Evolutionary conservation across 805 yeast genomes (phyloP).

Genomic region (Barnettozyma populi): DNA sequence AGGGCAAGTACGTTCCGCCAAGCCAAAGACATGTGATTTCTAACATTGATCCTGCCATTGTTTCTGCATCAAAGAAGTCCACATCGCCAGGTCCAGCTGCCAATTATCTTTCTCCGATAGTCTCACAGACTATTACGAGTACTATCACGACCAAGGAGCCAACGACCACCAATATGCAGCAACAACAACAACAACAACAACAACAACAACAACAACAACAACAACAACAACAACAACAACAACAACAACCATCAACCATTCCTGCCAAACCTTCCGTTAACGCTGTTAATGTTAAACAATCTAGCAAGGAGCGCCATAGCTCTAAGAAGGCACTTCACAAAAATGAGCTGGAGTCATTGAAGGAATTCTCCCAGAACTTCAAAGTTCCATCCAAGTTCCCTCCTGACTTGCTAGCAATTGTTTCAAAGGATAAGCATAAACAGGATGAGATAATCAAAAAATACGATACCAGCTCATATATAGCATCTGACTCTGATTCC

Average conservation of each 20-base stretch:
- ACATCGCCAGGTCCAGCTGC: not conserved
- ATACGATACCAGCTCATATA: slow-evolving; percentile 10
- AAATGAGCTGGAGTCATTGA: slow-evolving; percentile 63
- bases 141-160: not conserved
- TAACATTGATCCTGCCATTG: slow-evolving; percentile 58
- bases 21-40: slow-evolving; percentile 44
- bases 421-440: slow-evolving; percentile 61
- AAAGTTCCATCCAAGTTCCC: slow-evolving; percentile 55
- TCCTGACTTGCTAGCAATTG: slow-evolving; percentile 57
- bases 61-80: slow-evolving; percentile 39
- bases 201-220: not conserved
- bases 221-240: not conserved
- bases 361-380: slow-evolving; percentile 76
- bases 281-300: slow-evolving; percentile 6
- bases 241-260: slow-evolving; percentile 21
- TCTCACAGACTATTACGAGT: not conserved
- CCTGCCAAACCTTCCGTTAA: slow-evolving; percentile 20
- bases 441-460: slow-evolving; percentile 51
- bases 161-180: too few relatives aligned
- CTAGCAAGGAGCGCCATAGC: not conserved
- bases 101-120: not conserved
- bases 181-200: not conserved
- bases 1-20: slow-evolving; percentile 45
- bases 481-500: not conserved
- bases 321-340: slow-evolving; percentile 34